These are phyloP conservation scores for Breynia disticha DNA, from an alignment of 441 rosid species.

Conservation along the genomic window DNA sequence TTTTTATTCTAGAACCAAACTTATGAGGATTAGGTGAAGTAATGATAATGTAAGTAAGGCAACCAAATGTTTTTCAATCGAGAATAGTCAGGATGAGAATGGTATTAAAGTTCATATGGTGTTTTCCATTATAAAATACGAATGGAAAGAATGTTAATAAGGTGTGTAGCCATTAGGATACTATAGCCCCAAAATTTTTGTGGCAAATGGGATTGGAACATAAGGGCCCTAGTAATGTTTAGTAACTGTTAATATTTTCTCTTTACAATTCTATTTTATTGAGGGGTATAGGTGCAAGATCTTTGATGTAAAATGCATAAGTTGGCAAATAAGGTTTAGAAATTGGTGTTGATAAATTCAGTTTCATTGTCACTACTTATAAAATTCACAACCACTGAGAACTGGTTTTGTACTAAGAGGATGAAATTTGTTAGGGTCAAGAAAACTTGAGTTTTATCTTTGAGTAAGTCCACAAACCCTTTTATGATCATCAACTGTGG, in stretches of 20 bases:
- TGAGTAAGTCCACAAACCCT: not conserved
- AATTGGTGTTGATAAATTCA: not conserved
- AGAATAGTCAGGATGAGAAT: not conserved
- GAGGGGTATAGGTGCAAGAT: not conserved
- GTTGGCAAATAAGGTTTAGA: not conserved
- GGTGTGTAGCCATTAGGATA: not conserved
- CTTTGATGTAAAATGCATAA: not conserved
- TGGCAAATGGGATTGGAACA: not conserved
- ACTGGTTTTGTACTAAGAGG: too few species aligned
- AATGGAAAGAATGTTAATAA: not conserved
- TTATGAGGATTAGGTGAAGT: not conserved
- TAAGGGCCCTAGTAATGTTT: not conserved
- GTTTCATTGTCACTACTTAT: not conserved
- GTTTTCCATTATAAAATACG: not conserved
- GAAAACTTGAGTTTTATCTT: not conserved
- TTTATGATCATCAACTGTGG: not conserved
- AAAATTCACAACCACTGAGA: too few species aligned
- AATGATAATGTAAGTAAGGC: not conserved
- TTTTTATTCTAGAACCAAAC: not conserved
- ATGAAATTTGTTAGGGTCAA: too few species aligned
- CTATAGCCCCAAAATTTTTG: not conserved
- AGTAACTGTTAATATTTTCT: slow-evolving; percentile 3
- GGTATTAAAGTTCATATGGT: not conserved
- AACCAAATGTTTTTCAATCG: slow-evolving; percentile 1
- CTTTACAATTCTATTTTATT: not conserved